phyloP scores from a whole-genome alignment of 306 rosid species.

The Lathyrus sativus region DNA sequence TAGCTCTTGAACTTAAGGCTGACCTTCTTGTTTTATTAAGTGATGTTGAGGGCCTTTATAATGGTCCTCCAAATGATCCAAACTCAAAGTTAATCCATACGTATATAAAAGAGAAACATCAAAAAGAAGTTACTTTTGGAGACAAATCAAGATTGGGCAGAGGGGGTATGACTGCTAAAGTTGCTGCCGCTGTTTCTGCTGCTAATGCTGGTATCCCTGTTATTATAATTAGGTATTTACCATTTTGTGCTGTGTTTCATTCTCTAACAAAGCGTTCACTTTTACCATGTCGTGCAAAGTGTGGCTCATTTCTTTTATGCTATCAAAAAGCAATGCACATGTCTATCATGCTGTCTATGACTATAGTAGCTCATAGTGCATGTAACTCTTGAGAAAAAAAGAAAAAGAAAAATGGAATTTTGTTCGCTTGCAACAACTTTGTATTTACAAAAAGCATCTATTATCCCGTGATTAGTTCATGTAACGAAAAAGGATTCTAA shows the following conservation, averaged over 20 bases:
- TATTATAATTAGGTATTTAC: conserved; percentile 76
- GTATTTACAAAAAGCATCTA: conserved; percentile 1
- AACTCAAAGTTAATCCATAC: conserved; percentile 86
- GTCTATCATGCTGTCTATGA: conserved; percentile 8
- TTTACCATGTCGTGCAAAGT: not conserved
- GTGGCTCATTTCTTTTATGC: not conserved
- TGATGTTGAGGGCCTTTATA: conserved; percentile 95
- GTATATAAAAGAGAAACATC: conserved; percentile 78
- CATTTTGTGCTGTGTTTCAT: conserved; percentile 23
- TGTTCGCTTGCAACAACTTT: conserved; percentile 3
- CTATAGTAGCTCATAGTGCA: not conserved
- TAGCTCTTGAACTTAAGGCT: conserved; percentile 88
- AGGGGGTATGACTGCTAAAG: conserved; percentile 98
- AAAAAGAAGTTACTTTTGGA: conserved; percentile 81
- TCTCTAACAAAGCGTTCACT: not conserved
- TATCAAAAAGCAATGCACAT: not conserved
- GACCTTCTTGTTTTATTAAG: conserved; percentile 90
- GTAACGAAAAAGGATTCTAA: conserved; percentile 11
- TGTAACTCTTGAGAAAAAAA: not conserved
- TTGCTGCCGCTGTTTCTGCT: conserved; percentile 81
- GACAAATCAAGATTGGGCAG: conserved; percentile 94
- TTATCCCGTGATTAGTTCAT: not conserved
- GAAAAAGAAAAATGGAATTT: not conserved
- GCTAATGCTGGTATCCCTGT: conserved; percentile 84
- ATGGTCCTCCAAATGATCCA: conserved; percentile 91